Evolutionary conservation across 108 stramenopile genomes (phyloP).

Genomic region (Stephanodiscus minutulus): DNA sequence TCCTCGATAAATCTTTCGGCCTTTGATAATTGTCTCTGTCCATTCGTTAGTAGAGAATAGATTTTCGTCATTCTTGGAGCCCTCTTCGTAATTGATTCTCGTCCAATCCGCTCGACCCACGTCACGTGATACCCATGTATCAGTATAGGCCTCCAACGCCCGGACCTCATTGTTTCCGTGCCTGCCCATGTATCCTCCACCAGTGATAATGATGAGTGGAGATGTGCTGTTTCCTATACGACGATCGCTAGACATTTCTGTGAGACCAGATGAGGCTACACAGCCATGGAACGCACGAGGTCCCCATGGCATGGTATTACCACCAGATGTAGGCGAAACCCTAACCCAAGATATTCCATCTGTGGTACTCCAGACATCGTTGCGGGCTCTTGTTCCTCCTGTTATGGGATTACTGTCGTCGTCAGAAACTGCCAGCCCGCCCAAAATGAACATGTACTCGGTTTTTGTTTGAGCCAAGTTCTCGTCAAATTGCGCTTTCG

Average conservation of each 20-base stretch:
- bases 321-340: slow-evolving; percentile 34
- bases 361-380: slow-evolving; percentile 61
- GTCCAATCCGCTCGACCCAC: slow-evolving; percentile 53
- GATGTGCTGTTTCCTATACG: slow-evolving; percentile 18
- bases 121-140: slow-evolving; percentile 57
- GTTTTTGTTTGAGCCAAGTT: slow-evolving; percentile 1
- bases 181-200: slow-evolving; percentile 74
- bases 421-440: slow-evolving; percentile 55
- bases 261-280: slow-evolving; percentile 32
- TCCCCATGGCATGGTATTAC: slow-evolving; percentile 48
- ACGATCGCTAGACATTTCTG: slow-evolving; percentile 11
- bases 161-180: slow-evolving; percentile 60
- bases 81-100: slow-evolving; percentile 60
- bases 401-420: slow-evolving; percentile 45
- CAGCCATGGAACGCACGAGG: slow-evolving; percentile 62
- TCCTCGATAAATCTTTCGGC: slow-evolving; percentile 51
- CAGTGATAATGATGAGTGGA: slow-evolving; percentile 57
- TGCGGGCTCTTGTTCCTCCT: slow-evolving; percentile 56
- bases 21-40: slow-evolving; percentile 38
- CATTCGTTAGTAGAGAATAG: slow-evolving; percentile 69
- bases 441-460: slow-evolving; percentile 46
- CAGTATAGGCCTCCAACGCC: slow-evolving; percentile 50
- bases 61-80: slow-evolving; percentile 37
- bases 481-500: not conserved
- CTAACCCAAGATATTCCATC: slow-evolving; percentile 60